Base-by-base conservation (phyloP, 768 basidiomycete genomes). In the Rhodosporidiobolus sp. region DNA sequence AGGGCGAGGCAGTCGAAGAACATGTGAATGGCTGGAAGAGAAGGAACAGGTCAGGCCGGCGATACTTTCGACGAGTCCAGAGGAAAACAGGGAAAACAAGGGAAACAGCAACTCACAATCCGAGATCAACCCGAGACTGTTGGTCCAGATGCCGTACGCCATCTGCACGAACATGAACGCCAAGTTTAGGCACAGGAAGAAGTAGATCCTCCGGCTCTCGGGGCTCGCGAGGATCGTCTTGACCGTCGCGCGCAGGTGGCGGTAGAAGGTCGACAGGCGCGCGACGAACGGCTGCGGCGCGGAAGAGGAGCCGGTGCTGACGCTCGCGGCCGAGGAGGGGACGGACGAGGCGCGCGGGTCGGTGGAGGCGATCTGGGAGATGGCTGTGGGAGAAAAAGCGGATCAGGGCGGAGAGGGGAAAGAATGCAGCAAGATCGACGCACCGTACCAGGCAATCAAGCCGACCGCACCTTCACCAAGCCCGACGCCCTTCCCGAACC, bases 1-100 rank as follows among this genome's bases (percentile, higher is more conserved):
- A 99, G 92, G 1, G 95, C 95, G 86, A 97, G 88, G 79, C 96
- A 98, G 82, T 99, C 96, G 77, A 99, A 99, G 19, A 93, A 92
- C 96, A 98, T 99, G 79, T 99, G 96, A 49, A 99, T 98, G 30
- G 96, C 95, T 98, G 75, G 28, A n/a, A 9, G 45, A 7, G 2
- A 9, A 28, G 54, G n/a, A 7, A 66, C 20, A 68, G 43, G 46
- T 24, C 17, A 43, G 30, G 32, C n/a, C 59, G 24, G 32, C 24
- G 22, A 49, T 48, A n/a, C 30, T 16, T 49, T 22, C 43, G 28
- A 5, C 6, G 43, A 34, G 22, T 1, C 32, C 12, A 7, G 6
- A 10, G 28, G 32, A 35, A 73, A 79, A 54, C 24, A 10, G 10
- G 24, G 10, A n/a, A 16, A 19, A 38, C 26, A 53, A 55, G 34